phyloP scores from a whole-genome alignment of 441 rosid genomes.

The Isatis lusitanica region DNA sequence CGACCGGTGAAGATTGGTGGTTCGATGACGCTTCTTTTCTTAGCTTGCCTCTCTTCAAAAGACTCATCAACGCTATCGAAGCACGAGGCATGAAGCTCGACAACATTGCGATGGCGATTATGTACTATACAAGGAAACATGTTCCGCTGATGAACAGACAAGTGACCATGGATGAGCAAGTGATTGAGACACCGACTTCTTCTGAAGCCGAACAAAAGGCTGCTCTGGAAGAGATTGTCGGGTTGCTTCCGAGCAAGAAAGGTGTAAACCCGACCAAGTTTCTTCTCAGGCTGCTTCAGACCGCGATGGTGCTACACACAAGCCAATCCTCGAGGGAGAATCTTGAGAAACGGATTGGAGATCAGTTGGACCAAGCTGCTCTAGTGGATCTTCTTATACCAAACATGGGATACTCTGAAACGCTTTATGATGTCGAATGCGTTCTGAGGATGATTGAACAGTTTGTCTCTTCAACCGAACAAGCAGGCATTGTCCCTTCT shows the following conservation, averaged over 20 bases:
- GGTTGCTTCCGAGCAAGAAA: constrained; percentile 52
- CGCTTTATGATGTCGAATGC: constrained; percentile 62
- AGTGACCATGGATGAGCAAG: constrained; percentile 35
- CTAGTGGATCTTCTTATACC: constrained; percentile 65
- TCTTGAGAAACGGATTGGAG: constrained; percentile 55
- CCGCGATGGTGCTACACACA: constrained; percentile 55
- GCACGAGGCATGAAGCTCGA: constrained; percentile 54
- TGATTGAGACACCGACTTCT: constrained; percentile 24
- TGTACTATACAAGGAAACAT: constrained; percentile 53
- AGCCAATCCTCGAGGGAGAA: constrained; percentile 52
- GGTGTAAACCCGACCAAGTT: constrained; percentile 60
- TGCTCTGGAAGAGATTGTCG: constrained; percentile 57
- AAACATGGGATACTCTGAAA: constrained; percentile 57
- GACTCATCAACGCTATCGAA: constrained; percentile 50
- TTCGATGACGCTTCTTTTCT: constrained; percentile 56
- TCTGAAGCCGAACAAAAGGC: constrained; percentile 49
- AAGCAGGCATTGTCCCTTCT: constrained; percentile 40
- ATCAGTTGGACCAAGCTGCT: constrained; percentile 61
- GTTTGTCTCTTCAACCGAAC: constrained; percentile 43
- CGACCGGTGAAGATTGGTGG: constrained; percentile 71
- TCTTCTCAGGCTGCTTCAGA: constrained; percentile 56
- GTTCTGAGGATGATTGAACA: constrained; percentile 61
- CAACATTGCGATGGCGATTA: constrained; percentile 49
- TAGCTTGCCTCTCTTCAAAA: constrained; percentile 47
- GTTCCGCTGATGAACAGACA: constrained; percentile 53